Base-by-base conservation (phyloP, 2,329 filamentous ascomycete species). In the Exutisphaerella laricina region DNA sequence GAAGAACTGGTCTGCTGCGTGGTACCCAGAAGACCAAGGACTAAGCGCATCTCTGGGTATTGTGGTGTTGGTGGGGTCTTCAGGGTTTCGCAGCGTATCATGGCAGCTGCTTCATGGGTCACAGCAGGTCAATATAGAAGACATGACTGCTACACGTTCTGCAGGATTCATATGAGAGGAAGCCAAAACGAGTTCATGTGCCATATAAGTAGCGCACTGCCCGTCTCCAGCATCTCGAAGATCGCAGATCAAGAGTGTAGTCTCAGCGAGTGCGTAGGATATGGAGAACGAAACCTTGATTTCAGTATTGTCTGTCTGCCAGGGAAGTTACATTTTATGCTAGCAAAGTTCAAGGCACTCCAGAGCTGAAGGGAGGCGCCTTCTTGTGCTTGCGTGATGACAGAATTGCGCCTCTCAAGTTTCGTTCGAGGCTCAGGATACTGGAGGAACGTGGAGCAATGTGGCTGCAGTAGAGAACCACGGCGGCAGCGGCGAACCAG, bases 11-110 rank as follows among this genome's bases (percentile, higher is more conserved):
- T 96, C 83, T 98, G 76, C 82, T 98, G 71, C 90, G 92, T 78
- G 92, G 92, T 94, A 97, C 92, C 70, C 92, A 98, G 80, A 98
- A 98, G 87, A 88, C 82, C 71, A 98, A 98, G 88, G 94, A 98
- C 43, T 66, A 64, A 54, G 61, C 46, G 53, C 48, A 53, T 57
- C 49, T 48, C 44, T 48, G 49, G 51, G 45, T 45, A 49, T 50
- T 45, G 52, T 47, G 58, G 55, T 57, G 54, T 60, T 59, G 46
- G 50, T 52, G 56, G 54, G 55, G 53, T 51, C 49, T 52, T 54
- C 43, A 53, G 52, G 52, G 45, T 43, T 51, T 54, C 48, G 41
- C 48, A 45, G 49, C 54, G 51, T 49, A 50, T 48, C 34, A 38
- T 29, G 45, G 45, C 49, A 48, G 46, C 32, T 43, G 46, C 46